phyloP scores from a whole-genome alignment of 176 grass and related monocot genomes.

The Sorghum bicolor region DNA sequence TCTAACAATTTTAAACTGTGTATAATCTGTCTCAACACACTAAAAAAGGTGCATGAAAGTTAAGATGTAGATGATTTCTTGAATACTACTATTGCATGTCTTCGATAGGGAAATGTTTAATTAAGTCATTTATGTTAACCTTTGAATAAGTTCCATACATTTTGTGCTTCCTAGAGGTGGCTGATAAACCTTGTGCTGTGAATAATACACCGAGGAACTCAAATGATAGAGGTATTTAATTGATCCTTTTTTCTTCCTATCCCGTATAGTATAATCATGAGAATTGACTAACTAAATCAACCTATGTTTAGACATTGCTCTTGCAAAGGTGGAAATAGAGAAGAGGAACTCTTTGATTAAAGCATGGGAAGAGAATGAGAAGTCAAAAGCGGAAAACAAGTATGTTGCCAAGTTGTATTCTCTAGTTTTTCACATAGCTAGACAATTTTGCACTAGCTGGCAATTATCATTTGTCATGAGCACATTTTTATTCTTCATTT shows the following conservation, averaged over 20 bases:
- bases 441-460: neutral
- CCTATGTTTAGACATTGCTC: slow-evolving; percentile 47
- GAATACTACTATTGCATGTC: neutral
- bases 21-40: neutral
- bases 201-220: slow-evolving; percentile 39
- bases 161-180: slow-evolving; percentile 34
- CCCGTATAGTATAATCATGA: neutral
- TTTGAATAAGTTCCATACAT: neutral
- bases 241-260: neutral
- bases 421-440: neutral
- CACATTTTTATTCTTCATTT: neutral
- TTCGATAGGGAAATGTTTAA: neutral
- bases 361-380: slow-evolving; percentile 86
- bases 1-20: neutral
- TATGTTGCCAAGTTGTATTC: slow-evolving; percentile 13
- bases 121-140: neutral
- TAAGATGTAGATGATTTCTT: neutral
- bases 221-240: slow-evolving; percentile 53
- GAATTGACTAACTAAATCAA: slow-evolving; percentile 7
- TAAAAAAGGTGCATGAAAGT: neutral
- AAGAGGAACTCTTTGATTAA: slow-evolving; percentile 72
- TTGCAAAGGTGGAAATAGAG: slow-evolving; percentile 67
- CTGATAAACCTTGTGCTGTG: slow-evolving; percentile 23
- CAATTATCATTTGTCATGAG: neutral
- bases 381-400: slow-evolving; percentile 83